Evolutionary conservation across 495 filamentous ascomycete genomes (phyloP).

Genomic region (Cudoniella acicularis): DNA sequence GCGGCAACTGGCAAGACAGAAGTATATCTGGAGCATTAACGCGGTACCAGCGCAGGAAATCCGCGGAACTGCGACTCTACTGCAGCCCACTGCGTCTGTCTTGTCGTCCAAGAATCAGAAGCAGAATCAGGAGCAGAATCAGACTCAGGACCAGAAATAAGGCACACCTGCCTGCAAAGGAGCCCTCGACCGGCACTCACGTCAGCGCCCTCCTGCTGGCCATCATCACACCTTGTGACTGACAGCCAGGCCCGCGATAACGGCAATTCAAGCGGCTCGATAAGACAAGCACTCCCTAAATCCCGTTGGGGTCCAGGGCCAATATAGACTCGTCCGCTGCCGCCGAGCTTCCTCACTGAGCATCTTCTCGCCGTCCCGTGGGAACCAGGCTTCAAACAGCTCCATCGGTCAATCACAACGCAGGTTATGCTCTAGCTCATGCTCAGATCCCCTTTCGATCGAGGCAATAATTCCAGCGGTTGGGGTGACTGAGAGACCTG

Average conservation of each 20-base stretch:
- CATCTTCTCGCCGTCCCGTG: neutral
- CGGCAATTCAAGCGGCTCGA: slow-evolving; percentile 17
- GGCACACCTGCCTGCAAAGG: neutral
- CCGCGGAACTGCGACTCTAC: too few relatives aligned
- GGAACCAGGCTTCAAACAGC: neutral
- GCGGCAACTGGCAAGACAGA: too few relatives aligned
- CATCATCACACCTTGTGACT: slow-evolving; percentile 6
- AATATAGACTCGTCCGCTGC: slow-evolving; percentile 19
- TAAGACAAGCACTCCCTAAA: slow-evolving; percentile 21
- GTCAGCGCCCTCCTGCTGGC: neutral
- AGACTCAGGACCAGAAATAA: neutral
- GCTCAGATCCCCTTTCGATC: slow-evolving; percentile 9
- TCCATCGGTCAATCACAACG: too few relatives aligned
- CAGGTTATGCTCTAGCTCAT: neutral
- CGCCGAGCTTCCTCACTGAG: slow-evolving; percentile 18
- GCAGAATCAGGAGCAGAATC: too few relatives aligned
- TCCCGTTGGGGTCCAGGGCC: slow-evolving; percentile 11
- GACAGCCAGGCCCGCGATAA: slow-evolving; percentile 15
- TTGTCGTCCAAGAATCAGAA: too few relatives aligned
- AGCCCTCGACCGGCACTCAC: slow-evolving; percentile 2
- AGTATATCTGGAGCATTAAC: too few relatives aligned
- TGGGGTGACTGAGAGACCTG: slow-evolving; percentile 21
- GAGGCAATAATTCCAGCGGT: slow-evolving; percentile 24
- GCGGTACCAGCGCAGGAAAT: neutral
- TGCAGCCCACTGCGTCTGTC: too few relatives aligned